Conservation (phyloP, 306 rosid genomes). For the Lathyrus tuberosus region DNA sequence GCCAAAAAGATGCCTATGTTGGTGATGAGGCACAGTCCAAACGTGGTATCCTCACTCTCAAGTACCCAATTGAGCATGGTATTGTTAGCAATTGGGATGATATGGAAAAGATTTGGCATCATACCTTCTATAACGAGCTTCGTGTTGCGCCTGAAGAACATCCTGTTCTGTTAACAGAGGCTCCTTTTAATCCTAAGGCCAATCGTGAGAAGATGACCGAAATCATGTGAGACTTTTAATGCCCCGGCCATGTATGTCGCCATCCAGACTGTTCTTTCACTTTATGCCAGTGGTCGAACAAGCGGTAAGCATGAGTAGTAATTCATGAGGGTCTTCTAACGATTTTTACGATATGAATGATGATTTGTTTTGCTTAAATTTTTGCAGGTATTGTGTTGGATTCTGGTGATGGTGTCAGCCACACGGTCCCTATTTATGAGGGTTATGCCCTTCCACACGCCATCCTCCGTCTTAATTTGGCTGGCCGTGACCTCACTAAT, state of each 20-base stretch:
- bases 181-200: constrained; percentile 95
- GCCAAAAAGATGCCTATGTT: constrained; percentile 67
- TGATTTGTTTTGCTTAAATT: constrained; percentile 13
- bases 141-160: constrained; percentile 98
- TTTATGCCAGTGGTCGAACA: constrained; percentile 96
- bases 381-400: constrained; percentile 55
- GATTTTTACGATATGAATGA: not conserved
- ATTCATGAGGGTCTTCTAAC: too few species aligned
- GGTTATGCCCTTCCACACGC: constrained; percentile 61
- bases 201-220: constrained; percentile 99
- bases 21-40: constrained; percentile 86
- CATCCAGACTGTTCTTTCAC: constrained; percentile 95
- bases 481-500: constrained; percentile 60
- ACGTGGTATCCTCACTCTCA: constrained; percentile 83
- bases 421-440: constrained; percentile 57
- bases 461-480: constrained; percentile 56
- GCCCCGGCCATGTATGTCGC: constrained; percentile 99
- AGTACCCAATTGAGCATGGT: constrained; percentile 91
- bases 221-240: constrained; percentile 96
- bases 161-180: constrained; percentile 92
- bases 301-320: constrained; percentile 65
- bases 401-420: constrained; percentile 58
- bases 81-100: constrained; percentile 70
- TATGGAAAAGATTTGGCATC: constrained; percentile 53
- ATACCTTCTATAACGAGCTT: constrained; percentile 85